A percentile compares a stretch with the other conserved stretches of the same genome.
Evolutionary conservation across 192 early-diverging fungal species (phyloP).

Genomic region (Backusella tarrabulga): DNA sequence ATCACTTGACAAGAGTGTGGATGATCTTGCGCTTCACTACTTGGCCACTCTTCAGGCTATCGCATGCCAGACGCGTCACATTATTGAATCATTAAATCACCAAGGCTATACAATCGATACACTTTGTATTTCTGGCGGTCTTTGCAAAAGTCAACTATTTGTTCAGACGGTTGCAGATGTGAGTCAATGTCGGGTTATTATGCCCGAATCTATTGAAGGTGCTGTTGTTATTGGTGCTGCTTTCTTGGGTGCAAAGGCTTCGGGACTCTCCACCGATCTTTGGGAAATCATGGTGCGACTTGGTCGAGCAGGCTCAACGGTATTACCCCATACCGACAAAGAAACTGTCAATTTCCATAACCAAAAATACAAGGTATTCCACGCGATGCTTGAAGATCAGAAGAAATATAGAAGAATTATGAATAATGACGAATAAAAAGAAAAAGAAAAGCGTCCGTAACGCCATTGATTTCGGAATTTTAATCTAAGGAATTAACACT

Average conservation of each 20-base stretch:
- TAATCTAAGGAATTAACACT: background rate
- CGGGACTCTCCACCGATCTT: conserved; percentile 30
- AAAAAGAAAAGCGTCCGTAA: background rate
- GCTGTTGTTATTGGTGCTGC: conserved; percentile 71
- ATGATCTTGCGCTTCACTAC: conserved; percentile 54
- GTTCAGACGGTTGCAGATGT: conserved; percentile 62
- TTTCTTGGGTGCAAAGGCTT: conserved; percentile 60
- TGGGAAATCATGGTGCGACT: conserved; percentile 59
- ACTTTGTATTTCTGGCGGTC: conserved; percentile 65
- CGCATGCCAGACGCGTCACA: conserved; percentile 63
- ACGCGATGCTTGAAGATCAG: conserved; percentile 60
- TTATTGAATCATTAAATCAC: conserved; percentile 51
- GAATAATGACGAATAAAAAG: conserved; percentile 19
- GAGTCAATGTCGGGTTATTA: conserved; percentile 45
- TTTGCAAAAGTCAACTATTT: conserved; percentile 60
- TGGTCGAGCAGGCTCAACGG: conserved; percentile 40
- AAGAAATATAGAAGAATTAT: conserved; percentile 52
- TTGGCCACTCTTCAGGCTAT: conserved; percentile 59
- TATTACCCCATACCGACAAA: conserved; percentile 41
- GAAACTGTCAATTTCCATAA: conserved; percentile 42
- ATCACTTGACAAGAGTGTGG: conserved; percentile 45
- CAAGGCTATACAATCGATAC: conserved; percentile 54
- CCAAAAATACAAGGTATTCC: conserved; percentile 53
- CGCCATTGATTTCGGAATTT: background rate
- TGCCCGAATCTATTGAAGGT: conserved; percentile 55